Evolutionary conservation across 179 eudicot species (phyloP), one percentile per base, ranked within the genome.

Genomic region (Spergularia azorica): DNA sequence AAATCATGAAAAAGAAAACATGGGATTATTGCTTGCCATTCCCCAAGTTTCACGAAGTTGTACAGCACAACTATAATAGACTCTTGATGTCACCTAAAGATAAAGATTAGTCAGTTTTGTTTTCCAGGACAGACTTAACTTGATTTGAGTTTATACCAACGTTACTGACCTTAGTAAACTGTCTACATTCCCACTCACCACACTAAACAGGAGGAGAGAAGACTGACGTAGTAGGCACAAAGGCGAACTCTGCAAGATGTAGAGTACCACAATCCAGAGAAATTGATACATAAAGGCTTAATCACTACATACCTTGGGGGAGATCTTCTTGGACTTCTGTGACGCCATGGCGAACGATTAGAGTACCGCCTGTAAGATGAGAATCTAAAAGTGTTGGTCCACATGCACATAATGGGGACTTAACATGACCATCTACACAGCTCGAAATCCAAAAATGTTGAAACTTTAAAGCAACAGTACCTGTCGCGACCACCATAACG

Each of bases 401-500:
- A 9, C 18, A 11, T 56, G 6, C 16, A 51, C 48, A 38, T 51
- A 58, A 20, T 56, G 50, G 65, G 39, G 36, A 61, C 77, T 54
- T 36, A 12, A 4, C 38, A 57, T 68, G 11, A 48, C 75, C 39
- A 6, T 61, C 21, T 56, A 63, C 10, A 67, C 2, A 1, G 41
- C 0, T 36, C 38, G 38, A 36, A 36, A 36, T 0, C 38, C 38
- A 36, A 36, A 46, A 51, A 4, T 63, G n/a, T 20, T 12, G 18
- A 48, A 51, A 9, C 16, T n/a, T n/a, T n/a, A n/a, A 8, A 5
- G 7, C 50, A 46, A 58, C 5, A 38, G 32, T 82, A 94, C 98
- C 98, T 87, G 83, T 91, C 96, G 77, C 93, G 95, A 43, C 89
- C 87, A 60, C 95, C 95, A 89, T 86, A 93, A 17, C 94, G 97